These are phyloP conservation scores for Pseudonitzschia multiseries DNA, from an alignment of 108 stramenopile genomes.

Conservation along the genomic window DNA sequence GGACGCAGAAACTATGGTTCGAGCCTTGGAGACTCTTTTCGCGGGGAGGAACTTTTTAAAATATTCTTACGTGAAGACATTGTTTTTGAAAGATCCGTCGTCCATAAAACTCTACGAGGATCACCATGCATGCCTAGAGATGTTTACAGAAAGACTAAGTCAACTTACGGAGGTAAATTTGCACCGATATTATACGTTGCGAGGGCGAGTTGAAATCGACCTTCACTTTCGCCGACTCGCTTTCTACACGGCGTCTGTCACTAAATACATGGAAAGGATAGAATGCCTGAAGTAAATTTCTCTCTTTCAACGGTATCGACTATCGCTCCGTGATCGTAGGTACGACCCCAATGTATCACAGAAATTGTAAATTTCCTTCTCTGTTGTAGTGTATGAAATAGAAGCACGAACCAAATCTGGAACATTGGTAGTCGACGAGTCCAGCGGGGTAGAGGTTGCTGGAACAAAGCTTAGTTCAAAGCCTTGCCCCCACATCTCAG, in stretches of 20 bases:
- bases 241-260: slow-evolving; percentile 26
- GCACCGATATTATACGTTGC: slow-evolving; percentile 16
- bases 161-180: slow-evolving; percentile 34
- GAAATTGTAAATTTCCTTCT: slow-evolving; percentile 50
- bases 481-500: slow-evolving; percentile 1
- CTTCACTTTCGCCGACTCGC: slow-evolving; percentile 20
- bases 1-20: slow-evolving; percentile 3
- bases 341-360: slow-evolving; percentile 13
- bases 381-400: slow-evolving; percentile 57
- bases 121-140: slow-evolving; percentile 36
- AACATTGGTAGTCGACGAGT: slow-evolving; percentile 45
- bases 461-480: slow-evolving; percentile 65
- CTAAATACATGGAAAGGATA: slow-evolving; percentile 25
- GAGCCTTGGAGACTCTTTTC: slow-evolving; percentile 19
- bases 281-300: background rate
- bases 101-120: slow-evolving; percentile 13
- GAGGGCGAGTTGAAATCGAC: slow-evolving; percentile 18
- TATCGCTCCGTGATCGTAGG: background rate
- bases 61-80: slow-evolving; percentile 31
- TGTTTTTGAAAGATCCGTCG: slow-evolving; percentile 5
- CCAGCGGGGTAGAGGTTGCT: slow-evolving; percentile 64
- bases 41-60: slow-evolving; percentile 32
- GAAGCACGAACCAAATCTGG: slow-evolving; percentile 58
- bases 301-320: background rate
- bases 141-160: slow-evolving; percentile 38